Conservation (phyloP, 768 basidiomycete genomes). For the Xerocomellus amylosporus region DNA sequence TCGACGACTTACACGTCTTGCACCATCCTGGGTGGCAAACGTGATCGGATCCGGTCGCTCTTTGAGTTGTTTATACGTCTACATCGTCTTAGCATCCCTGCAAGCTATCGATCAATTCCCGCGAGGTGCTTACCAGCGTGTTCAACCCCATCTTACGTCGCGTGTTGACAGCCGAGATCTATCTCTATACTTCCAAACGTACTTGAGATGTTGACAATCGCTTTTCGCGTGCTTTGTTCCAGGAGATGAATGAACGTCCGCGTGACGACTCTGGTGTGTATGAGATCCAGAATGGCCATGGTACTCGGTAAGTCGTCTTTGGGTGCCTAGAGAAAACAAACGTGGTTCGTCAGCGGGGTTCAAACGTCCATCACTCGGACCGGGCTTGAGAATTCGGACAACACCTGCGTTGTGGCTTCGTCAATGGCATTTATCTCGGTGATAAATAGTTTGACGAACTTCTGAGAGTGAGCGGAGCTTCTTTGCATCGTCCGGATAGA, state of each 20-base stretch:
- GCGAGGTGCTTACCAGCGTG: constrained; percentile 33
- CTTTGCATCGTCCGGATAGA: constrained; percentile 11
- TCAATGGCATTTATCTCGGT: constrained; percentile 30
- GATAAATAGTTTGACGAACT: constrained; percentile 6
- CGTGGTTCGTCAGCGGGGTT: too few species aligned
- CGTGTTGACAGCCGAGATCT: constrained; percentile 24
- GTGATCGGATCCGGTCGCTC: constrained; percentile 31
- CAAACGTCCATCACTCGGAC: too few species aligned
- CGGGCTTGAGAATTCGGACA: constrained; percentile 18
- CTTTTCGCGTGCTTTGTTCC: constrained; percentile 28
- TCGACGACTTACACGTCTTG: constrained; percentile 28
- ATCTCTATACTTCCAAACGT: constrained; percentile 35
- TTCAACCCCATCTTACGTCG: constrained; percentile 26
- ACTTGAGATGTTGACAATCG: constrained; percentile 34
- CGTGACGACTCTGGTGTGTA: constrained; percentile 27
- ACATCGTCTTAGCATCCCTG: background rate
- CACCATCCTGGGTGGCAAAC: constrained; percentile 37
- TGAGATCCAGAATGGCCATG: constrained; percentile 18
- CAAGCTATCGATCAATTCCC: constrained; percentile 21
- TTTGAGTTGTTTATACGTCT: constrained; percentile 37
- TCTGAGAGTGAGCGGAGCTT: too few species aligned
- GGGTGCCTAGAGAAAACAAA: constrained; percentile 9
- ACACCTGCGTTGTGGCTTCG: constrained; percentile 33
- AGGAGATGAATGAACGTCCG: constrained; percentile 34
- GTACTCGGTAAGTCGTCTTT: constrained; percentile 27